Base-by-base conservation (phyloP, 2,329 filamentous ascomycete species). In the Cryoendolithus antarcticus region DNA sequence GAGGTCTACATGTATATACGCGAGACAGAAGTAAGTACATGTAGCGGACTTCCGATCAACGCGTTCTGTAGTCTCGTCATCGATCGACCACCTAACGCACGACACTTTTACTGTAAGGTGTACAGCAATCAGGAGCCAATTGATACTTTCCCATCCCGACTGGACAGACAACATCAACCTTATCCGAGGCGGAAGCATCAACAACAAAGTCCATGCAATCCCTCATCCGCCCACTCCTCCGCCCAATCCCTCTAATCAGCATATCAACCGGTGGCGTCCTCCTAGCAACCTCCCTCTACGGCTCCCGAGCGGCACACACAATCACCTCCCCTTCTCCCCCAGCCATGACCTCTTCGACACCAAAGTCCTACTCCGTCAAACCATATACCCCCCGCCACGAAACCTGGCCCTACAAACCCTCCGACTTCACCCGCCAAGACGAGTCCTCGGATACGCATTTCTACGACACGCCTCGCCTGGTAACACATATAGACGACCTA, bases 401-500 rank as follows among this genome's bases (percentile, higher is more conserved):
- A n/a, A 41, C 45, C 15, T 61, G 55, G 56, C 59, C 58, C 3
- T 61, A 62, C 45, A 54, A 44, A 10, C 42, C 51, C 6, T 49
- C 46, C 13, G 64, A 67, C 40, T 67, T 67, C 44, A 49, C 45
- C 4, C 55, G 63, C 13, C 53, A 58, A 34, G 64, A 67, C 35
- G 48, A 59, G 10, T 54, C 49, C 3, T 24, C 49, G 6, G 63
- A 66, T 42, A 27, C 47, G 2, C 36, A 47, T 3, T 67, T 67
- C 49, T 67, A 66, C 50, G 48, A 46, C 21, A 47, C 57, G 11
- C 64, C 69, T 1, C 62, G 69, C 10, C 68, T 71, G 44, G 69
- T 72, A 1, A 69, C 69, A 8, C 70, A 73, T 42, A 72, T 73
- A 47, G 70, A 72, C 46, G 65, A 70, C 32, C 56, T 61, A 4